phyloP scores from a whole-genome alignment of 202 grass and related monocot genomes.

The Bolboschoenoplectus hybrid region DNA sequence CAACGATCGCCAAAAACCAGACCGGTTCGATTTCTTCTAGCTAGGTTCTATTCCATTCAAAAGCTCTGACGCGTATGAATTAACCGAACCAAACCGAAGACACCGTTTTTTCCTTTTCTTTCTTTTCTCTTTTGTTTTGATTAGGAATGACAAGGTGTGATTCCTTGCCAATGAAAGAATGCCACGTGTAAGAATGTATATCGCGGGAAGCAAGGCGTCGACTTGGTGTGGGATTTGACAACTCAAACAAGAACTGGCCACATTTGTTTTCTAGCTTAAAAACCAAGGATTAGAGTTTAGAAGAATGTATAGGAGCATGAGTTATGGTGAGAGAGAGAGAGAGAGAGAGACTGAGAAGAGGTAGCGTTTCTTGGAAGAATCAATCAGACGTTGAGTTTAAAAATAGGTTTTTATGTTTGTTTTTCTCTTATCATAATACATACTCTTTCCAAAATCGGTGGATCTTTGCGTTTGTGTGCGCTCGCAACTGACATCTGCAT shows the following conservation, averaged over 20 bases:
- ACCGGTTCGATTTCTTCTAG: constrained; percentile 75
- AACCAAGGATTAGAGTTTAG: constrained; percentile 29
- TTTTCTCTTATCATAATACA: background rate
- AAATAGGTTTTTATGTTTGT: background rate
- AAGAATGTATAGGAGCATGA: constrained; percentile 33
- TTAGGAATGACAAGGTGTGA: background rate
- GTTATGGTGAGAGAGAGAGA: background rate
- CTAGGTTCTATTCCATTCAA: background rate
- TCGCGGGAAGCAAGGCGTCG: constrained; percentile 23
- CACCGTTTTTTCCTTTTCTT: background rate
- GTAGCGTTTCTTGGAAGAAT: background rate
- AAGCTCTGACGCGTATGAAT: constrained; percentile 35
- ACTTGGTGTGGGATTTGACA: background rate
- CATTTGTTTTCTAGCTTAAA: constrained; percentile 27
- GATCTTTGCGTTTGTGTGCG: background rate
- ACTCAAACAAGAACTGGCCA: background rate
- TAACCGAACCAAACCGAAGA: constrained; percentile 32
- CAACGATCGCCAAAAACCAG: constrained; percentile 21
- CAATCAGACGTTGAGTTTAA: background rate
- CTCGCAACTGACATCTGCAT: constrained; percentile 15
- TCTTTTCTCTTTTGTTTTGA: background rate
- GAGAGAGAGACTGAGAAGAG: background rate
- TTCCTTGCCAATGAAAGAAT: background rate
- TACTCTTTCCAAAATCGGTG: background rate
- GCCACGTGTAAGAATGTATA: constrained; percentile 10